Evolutionary conservation across 371 early-diverging fungal species (phyloP).

Genomic region (Parasitella parasitica): DNA sequence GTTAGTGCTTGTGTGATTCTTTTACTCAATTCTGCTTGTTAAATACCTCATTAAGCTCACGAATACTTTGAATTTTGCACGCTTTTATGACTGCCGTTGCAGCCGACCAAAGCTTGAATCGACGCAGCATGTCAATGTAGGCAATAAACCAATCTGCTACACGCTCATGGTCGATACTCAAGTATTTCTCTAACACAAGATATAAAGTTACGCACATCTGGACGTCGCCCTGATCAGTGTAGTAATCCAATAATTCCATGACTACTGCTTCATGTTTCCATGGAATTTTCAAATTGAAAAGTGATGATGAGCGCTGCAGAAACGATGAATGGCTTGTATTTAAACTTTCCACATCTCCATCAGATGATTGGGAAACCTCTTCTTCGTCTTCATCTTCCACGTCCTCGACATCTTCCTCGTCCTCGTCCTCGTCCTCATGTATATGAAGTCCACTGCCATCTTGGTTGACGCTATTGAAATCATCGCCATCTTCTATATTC

Average conservation of each 20-base stretch:
- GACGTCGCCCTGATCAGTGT: constrained; percentile 81
- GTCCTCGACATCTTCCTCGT: background rate
- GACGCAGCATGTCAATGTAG: constrained; percentile 76
- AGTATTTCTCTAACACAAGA: constrained; percentile 56
- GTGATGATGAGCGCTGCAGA: background rate
- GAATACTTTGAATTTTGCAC: constrained; percentile 57
- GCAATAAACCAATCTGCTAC: constrained; percentile 71
- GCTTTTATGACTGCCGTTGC: constrained; percentile 67
- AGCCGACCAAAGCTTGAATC: constrained; percentile 72
- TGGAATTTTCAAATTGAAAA: constrained; percentile 32
- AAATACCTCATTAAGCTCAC: constrained; percentile 61
- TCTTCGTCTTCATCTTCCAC: constrained; percentile 26
- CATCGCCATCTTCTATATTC: background rate
- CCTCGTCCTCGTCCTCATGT: background rate
- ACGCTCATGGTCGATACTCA: constrained; percentile 47
- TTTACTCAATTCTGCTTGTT: background rate
- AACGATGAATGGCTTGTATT: constrained; percentile 12
- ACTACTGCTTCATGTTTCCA: constrained; percentile 65
- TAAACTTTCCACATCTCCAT: constrained; percentile 14
- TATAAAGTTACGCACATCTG: constrained; percentile 83
- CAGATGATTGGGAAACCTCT: constrained; percentile 15
- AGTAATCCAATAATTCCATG: constrained; percentile 63
- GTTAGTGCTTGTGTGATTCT: background rate
- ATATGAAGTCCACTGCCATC: background rate
- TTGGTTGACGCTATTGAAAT: background rate